Evolutionary conservation across 192 early-diverging fungal genomes (phyloP), one percentile per base, ranked within the genome.

Genomic region (Coemansia sp.): DNA sequence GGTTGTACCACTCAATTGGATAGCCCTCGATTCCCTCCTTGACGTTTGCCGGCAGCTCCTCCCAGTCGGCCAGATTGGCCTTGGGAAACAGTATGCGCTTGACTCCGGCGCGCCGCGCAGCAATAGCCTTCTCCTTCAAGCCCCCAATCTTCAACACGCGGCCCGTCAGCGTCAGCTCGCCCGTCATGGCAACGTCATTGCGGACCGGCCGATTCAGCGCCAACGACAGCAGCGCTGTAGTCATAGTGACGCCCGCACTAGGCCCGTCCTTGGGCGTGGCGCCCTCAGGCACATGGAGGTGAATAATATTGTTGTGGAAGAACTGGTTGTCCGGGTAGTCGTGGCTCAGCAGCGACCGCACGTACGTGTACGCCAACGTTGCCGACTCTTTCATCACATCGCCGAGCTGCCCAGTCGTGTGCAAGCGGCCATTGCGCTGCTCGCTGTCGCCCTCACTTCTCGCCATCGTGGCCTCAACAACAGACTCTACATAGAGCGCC

Each of bases 361-460:
- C 89, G 81, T 84, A 99, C 1, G 97, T 97, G 82, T 99, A 99
- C 0, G 97, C 94, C 56, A 99, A 94, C 11, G 86, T 90, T 8
- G 90, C 87, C 21, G 90, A 92, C 72, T 99, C 97, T 83, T 99
- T 99, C 95, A 99, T 99, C 32, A 99, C 97, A 72, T 96, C 95
- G 41, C 97, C 97, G 70, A 99, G 83, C 77, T 99, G 95, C 17
- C 95, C 97, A 4, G 97, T 98, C 43, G 88, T 88, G 54, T 87
- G 83, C 50, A 99, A 84, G 8, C 83, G 75, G 8, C 88, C 85
- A 55, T 75, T 83, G 34, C 55, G 65, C 48, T 53, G 56, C 10
- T 33, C 48, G 27, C 56, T 36, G 15, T 29, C 43, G 34, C 39
- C 38, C 21, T 62, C 55, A 43, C 53, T 77, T 19, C 66, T 77